phyloP scores from a whole-genome alignment of 1,284 basidiomycete genomes.

The Kalmanozyma brasiliensis region DNA sequence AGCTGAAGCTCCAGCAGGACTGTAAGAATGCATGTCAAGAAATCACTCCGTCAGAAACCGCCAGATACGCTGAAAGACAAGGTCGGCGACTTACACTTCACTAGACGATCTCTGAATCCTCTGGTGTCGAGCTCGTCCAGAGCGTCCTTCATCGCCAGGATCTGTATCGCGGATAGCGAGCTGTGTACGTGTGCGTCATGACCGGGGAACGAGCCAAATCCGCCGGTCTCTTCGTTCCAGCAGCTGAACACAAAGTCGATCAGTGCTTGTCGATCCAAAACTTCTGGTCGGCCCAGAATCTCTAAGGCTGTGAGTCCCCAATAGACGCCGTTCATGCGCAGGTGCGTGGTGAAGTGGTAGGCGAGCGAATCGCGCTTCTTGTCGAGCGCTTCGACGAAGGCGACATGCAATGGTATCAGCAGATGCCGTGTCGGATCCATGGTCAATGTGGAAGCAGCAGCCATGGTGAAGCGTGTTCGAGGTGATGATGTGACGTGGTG shows the following conservation, averaged over 20 bases:
- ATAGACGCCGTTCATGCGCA: constrained; percentile 94
- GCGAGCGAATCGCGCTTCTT: constrained; percentile 67
- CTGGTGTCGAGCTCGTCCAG: constrained; percentile 73
- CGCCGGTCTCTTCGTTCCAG: constrained; percentile 75
- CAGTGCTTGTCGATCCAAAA: constrained; percentile 83
- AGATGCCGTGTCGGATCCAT: constrained; percentile 17
- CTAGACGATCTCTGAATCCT: constrained; percentile 72
- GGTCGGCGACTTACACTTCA: constrained; percentile 80
- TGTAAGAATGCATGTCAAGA: constrained; percentile 1
- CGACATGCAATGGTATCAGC: constrained; percentile 40
- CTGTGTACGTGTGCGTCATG: constrained; percentile 91
- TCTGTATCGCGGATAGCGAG: constrained; percentile 91
- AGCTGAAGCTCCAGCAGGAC: constrained; percentile 78
- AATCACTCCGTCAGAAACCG: neutral
- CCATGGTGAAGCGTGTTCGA: neutral
- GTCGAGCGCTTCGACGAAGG: constrained; percentile 48
- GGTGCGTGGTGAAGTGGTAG: constrained; percentile 91
- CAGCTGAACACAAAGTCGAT: constrained; percentile 90
- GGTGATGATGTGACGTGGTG: neutral
- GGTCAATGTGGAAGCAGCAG: neutral
- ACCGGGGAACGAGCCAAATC: constrained; percentile 87
- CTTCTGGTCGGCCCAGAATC: constrained; percentile 81
- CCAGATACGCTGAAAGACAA: too few relatives aligned
- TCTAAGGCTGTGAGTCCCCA: constrained; percentile 92
- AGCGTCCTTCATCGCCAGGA: constrained; percentile 85